These are phyloP conservation scores for Punctularia strigosozonata DNA, from an alignment of 768 basidiomycete species.

Conservation along the genomic window DNA sequence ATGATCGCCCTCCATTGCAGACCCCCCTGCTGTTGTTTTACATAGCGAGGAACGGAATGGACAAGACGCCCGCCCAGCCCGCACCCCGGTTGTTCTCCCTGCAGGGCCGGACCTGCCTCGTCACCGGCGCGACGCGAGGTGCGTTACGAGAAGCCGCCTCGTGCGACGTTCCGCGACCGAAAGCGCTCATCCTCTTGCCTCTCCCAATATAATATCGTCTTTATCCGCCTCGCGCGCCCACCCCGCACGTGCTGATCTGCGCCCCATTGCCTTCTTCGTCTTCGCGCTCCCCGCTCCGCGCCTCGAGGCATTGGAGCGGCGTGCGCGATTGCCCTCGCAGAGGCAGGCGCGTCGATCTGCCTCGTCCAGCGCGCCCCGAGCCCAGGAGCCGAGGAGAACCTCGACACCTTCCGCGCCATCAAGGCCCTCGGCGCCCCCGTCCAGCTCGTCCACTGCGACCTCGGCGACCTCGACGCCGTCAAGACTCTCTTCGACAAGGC, in stretches of 20 bases:
- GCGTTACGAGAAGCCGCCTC: conserved; percentile 20
- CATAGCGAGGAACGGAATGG: conserved; percentile 25
- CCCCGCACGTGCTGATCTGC: no score
- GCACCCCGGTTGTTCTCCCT: conserved; percentile 58
- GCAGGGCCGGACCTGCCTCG: conserved; percentile 52
- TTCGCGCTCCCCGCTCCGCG: background rate
- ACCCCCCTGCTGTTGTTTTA: no score
- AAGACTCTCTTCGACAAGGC: conserved; percentile 36
- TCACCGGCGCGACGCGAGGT: conserved; percentile 78
- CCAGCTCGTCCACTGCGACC: conserved; percentile 43
- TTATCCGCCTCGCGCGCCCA: background rate
- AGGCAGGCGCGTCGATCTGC: conserved; percentile 41
- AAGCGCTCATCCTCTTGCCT: background rate
- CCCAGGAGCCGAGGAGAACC: conserved; percentile 20
- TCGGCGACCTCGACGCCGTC: conserved; percentile 38
- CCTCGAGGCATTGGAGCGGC: conserved; percentile 41
- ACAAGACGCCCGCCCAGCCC: conserved; percentile 36
- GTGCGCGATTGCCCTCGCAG: conserved; percentile 40
- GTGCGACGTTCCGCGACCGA: no score
- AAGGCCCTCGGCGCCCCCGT: conserved; percentile 21
- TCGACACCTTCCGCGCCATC: conserved; percentile 24
- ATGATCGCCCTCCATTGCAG: no score
- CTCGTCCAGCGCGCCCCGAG: conserved; percentile 34
- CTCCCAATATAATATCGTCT: background rate
- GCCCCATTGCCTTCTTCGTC: background rate